Base-by-base conservation (phyloP, 2,329 filamentous ascomycete species). In the Tolypocladium cylindrosporum region DNA sequence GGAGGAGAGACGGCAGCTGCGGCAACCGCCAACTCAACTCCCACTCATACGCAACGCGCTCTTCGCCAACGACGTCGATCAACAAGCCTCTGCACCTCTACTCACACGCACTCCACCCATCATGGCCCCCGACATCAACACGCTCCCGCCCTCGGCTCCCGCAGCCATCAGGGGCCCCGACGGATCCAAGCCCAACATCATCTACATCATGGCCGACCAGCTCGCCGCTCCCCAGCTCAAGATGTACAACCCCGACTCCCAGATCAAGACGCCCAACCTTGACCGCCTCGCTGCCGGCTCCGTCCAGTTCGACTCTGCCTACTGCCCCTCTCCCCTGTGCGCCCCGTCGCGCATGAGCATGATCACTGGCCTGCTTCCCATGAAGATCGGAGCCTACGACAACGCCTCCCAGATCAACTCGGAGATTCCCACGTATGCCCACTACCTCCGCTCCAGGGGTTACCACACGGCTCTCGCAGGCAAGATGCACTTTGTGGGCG, bases 401-500 rank as follows among this genome's bases (percentile, higher is more conserved):
- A 97, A 97, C 69, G 92, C 91, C 51, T 86, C 89, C 40, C 88
- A 91, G 64, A 87, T 97, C 66, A 81, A 84, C 58, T 90, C 90
- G 58, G 91, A 96, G 65, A 84, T 90, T 37, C 92, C 91, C 16
- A 97, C 92, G 1, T 97, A 95, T 69, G 91, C 92, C 10, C 92
- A 97, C 73, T 96, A 96, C 74, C 79, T 97, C 57, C 88, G 92
- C 55, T 80, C 84, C 48, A 85, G 87, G 66, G 91, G 90, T 56
- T 97, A 97, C 68, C 90, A 96, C 74, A 96, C 92, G 14, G 89
- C 88, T 7, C 79, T 97, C 65, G 91, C 92, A 6, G 92, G 92
- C 61, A 97, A 97, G 81, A 97, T 97, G 92, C 92, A 97, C 75
- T 97, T 97, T 71, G 89, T 95, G 57, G 92, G 92, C 40, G 92